Percentiles rank a stretch among this genome's conserved stretches.
phyloP scores from a whole-genome alignment of 2,329 filamentous ascomycete species.

The Stagonosporopsis cucurbitacearum region DNA sequence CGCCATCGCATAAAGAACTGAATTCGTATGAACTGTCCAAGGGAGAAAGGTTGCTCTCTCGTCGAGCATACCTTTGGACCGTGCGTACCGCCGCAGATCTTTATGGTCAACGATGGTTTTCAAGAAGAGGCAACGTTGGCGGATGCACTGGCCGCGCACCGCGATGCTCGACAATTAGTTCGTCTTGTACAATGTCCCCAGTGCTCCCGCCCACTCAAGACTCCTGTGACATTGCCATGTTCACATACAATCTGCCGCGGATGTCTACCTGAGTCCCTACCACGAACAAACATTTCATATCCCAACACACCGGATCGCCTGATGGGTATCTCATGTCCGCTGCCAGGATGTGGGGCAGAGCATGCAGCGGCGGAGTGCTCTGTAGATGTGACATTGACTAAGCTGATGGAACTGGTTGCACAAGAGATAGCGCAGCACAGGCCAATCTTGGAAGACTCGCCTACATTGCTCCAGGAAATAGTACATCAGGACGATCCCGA shows the following conservation, averaged over 20 bases:
- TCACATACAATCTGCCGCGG: slow-evolving; percentile 76
- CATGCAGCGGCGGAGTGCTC: slow-evolving; percentile 80
- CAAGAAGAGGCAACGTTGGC: slow-evolving; percentile 42
- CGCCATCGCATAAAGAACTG: slow-evolving; percentile 21
- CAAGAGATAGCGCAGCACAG: slow-evolving; percentile 57
- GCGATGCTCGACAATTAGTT: slow-evolving; percentile 69
- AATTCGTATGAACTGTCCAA: slow-evolving; percentile 48
- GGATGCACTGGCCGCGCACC: slow-evolving; percentile 55
- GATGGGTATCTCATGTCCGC: slow-evolving; percentile 77
- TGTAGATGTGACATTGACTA: slow-evolving; percentile 77
- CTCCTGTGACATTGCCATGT: slow-evolving; percentile 80
- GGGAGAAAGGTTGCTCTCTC: slow-evolving; percentile 42
- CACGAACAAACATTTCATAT: slow-evolving; percentile 76
- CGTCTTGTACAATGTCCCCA: slow-evolving; percentile 77
- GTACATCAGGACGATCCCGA: slow-evolving; percentile 43
- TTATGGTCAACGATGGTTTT: slow-evolving; percentile 53
- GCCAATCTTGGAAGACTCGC: slow-evolving; percentile 40
- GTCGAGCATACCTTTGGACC: slow-evolving; percentile 43
- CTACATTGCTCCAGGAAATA: slow-evolving; percentile 53
- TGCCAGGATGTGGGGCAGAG: slow-evolving; percentile 68
- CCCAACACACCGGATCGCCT: slow-evolving; percentile 71
- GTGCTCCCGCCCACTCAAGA: slow-evolving; percentile 71
- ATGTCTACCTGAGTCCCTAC: slow-evolving; percentile 73
- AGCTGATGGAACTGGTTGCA: slow-evolving; percentile 64
- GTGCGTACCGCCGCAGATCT: slow-evolving; percentile 39